phyloP scores from a whole-genome alignment of 345 rosid genomes.

The Carallia brachiata region DNA sequence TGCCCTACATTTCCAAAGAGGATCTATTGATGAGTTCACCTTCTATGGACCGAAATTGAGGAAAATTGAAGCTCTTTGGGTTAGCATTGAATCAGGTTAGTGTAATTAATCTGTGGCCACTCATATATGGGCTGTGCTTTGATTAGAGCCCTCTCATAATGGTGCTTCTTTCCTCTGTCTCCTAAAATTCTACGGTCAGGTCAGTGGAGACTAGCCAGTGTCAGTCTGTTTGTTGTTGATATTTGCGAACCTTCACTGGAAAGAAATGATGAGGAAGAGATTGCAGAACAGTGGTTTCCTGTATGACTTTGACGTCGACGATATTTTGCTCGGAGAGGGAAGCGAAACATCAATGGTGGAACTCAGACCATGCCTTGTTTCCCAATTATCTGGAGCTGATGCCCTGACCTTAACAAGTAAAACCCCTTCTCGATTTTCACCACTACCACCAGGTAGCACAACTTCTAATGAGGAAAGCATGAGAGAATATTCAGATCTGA shows the following conservation, averaged over 20 bases:
- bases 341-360: conserved; percentile 65
- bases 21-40: conserved; percentile 64
- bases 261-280: conserved; percentile 18
- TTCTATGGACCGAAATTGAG: conserved; percentile 59
- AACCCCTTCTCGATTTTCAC: conserved; percentile 27
- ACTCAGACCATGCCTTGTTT: conserved; percentile 47
- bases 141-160: not conserved
- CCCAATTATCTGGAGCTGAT: conserved; percentile 42
- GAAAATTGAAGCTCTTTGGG: conserved; percentile 69
- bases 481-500: conserved; percentile 79
- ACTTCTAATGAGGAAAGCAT: conserved; percentile 69
- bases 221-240: conserved; percentile 39
- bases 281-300: conserved; percentile 27
- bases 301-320: conserved; percentile 64
- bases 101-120: not conserved
- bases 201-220: conserved; percentile 80
- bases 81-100: conserved; percentile 80
- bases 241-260: conserved; percentile 24
- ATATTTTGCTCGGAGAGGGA: conserved; percentile 70
- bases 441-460: conserved; percentile 1
- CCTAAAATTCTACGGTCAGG: conserved; percentile 52
- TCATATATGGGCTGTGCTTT: not conserved
- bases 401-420: conserved; percentile 26
- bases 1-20: conserved; percentile 64
- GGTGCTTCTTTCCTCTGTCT: not conserved